phyloP scores from a whole-genome alignment of 331 rosid genomes.

The Quercus phellos region DNA sequence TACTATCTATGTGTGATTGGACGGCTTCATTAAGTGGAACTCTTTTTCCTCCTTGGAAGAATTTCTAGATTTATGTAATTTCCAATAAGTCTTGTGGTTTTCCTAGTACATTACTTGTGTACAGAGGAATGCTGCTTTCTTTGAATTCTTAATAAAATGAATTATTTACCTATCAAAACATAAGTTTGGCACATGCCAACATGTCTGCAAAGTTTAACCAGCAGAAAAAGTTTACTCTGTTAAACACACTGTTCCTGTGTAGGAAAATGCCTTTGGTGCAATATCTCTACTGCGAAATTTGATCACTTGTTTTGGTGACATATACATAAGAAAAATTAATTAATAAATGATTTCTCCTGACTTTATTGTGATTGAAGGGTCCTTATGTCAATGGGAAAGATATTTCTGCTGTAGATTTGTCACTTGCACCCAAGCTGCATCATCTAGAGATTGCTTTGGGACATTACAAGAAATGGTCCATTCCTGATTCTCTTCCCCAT shows the following conservation, averaged over 20 bases:
- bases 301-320: neutral
- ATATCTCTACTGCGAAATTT: neutral
- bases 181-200: neutral
- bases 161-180: too few relatives aligned
- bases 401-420: slow-evolving; percentile 71
- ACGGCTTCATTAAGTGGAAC: too few relatives aligned
- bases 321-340: neutral
- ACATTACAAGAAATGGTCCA: slow-evolving; percentile 72
- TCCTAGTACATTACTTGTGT: too few relatives aligned
- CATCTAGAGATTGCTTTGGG: slow-evolving; percentile 89
- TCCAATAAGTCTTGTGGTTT: too few relatives aligned
- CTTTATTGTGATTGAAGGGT: slow-evolving; percentile 44
- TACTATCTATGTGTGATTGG: too few relatives aligned
- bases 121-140: too few relatives aligned
- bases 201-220: neutral
- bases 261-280: neutral
- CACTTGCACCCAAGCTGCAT: slow-evolving; percentile 85
- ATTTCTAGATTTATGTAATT: too few relatives aligned
- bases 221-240: neutral
- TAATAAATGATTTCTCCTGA: neutral
- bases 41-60: too few relatives aligned
- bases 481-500: slow-evolving; percentile 70
- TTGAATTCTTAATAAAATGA: too few relatives aligned
- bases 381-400: slow-evolving; percentile 80
- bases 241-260: neutral